Evolutionary conservation across 2,329 filamentous ascomycete genomes (phyloP).

Genomic region (Beauveria australis): DNA sequence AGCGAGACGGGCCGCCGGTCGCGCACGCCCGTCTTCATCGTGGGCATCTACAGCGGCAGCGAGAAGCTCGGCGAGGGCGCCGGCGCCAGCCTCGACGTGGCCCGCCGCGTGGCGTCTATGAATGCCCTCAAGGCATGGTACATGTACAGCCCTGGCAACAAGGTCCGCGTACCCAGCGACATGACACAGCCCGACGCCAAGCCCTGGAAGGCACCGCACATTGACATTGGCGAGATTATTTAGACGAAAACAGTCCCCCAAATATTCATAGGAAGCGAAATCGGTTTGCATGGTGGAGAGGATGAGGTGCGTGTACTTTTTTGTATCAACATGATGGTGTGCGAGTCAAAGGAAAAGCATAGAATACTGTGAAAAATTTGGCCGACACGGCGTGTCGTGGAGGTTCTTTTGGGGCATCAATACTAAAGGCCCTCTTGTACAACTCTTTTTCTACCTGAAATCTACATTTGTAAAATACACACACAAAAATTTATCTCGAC

Average conservation of each 20-base stretch:
- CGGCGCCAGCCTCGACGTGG: conserved; percentile 69
- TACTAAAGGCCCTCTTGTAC: neutral
- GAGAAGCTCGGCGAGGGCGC: conserved; percentile 92
- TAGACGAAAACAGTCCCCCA: conserved; percentile 15
- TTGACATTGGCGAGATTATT: conserved; percentile 66
- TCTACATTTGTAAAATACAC: conserved; percentile 28
- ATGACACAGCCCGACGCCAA: conserved; percentile 53
- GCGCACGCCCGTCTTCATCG: conserved; percentile 81
- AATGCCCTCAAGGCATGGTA: conserved; percentile 91
- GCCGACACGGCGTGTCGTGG: neutral
- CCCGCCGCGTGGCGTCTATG: conserved; percentile 71
- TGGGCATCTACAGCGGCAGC: conserved; percentile 84
- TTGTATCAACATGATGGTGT: conserved; percentile 11
- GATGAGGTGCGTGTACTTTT: conserved; percentile 8
- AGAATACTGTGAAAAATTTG: neutral
- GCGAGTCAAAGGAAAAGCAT: conserved; percentile 1
- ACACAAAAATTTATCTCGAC: conserved; percentile 19
- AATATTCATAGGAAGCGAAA: conserved; percentile 2
- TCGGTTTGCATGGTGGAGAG: neutral
- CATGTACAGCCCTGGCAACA: conserved; percentile 71
- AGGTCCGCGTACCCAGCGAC: conserved; percentile 60
- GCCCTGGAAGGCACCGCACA: conserved; percentile 58
- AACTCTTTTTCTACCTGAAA: conserved; percentile 20
- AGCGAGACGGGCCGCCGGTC: conserved; percentile 84
- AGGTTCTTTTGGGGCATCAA: neutral